Evolutionary conservation across 2,329 filamentous ascomycete genomes (phyloP).

Genomic region (Arthrobotrys megalospora): DNA sequence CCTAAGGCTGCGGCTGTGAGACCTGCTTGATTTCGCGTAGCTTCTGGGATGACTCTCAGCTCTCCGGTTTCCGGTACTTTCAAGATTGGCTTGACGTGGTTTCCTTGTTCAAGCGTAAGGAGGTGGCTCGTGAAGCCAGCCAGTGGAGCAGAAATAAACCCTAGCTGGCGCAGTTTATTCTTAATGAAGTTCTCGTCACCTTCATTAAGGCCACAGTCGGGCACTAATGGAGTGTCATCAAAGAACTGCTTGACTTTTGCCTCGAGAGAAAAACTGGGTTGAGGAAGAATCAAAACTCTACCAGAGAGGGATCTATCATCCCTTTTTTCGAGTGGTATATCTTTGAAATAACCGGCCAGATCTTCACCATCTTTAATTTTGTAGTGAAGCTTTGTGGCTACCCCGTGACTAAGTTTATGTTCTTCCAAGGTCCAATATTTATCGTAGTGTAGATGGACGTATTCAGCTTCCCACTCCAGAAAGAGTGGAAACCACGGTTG

Average conservation of each 20-base stretch:
- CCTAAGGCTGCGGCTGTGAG: background rate
- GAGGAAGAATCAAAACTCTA: conserved; percentile 68
- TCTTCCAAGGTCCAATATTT: conserved; percentile 62
- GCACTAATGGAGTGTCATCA: conserved; percentile 62
- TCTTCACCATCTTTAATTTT: background rate
- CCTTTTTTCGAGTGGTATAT: background rate
- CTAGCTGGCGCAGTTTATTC: conserved; percentile 55
- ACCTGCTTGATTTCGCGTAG: background rate
- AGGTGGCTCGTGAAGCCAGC: conserved; percentile 66
- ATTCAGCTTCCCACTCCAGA: conserved; percentile 69
- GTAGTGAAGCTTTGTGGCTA: background rate
- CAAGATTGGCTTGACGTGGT: conserved; percentile 68
- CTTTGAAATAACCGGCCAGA: background rate
- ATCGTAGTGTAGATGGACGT: conserved; percentile 67
- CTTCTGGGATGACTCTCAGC: conserved; percentile 38
- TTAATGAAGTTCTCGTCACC: conserved; percentile 46
- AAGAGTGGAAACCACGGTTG: conserved; percentile 69
- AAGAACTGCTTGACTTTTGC: conserved; percentile 67
- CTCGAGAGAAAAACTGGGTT: conserved; percentile 66
- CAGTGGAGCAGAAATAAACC: conserved; percentile 66
- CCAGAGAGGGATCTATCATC: conserved; percentile 65
- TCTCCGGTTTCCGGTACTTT: conserved; percentile 49
- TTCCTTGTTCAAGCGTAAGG: conserved; percentile 66
- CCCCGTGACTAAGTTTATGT: background rate
- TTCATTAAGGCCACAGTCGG: conserved; percentile 44